Conservation (phyloP, 1,284 basidiomycete genomes). For the Anthracocystis walkeri region DNA sequence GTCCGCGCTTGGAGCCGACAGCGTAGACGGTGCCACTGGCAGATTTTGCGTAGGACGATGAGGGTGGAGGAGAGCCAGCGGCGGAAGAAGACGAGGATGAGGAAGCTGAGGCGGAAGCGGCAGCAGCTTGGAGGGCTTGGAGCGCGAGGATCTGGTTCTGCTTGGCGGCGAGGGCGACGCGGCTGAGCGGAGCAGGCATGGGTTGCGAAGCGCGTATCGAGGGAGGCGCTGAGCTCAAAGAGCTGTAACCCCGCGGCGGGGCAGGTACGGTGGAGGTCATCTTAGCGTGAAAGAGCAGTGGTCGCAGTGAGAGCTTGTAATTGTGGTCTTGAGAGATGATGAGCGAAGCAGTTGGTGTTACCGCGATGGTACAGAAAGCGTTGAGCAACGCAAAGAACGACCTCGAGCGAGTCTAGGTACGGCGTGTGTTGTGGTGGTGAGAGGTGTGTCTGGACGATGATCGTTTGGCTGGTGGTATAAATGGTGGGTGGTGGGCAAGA, state of each 20-base stretch:
- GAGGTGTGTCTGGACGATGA: neutral
- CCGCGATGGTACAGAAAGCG: neutral
- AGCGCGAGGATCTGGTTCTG: slow-evolving; percentile 52
- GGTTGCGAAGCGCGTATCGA: slow-evolving; percentile 36
- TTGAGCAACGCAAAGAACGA: too few relatives aligned
- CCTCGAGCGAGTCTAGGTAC: neutral
- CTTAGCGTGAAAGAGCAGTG: neutral
- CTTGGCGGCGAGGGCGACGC: slow-evolving; percentile 43
- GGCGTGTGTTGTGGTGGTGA: neutral
- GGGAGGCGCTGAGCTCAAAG: slow-evolving; percentile 17
- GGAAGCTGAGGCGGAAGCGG: slow-evolving; percentile 28
- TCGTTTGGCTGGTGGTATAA: neutral
- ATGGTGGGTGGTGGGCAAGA: neutral
- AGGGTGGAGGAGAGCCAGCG: slow-evolving; percentile 37
- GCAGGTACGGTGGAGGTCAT: slow-evolving; percentile 41
- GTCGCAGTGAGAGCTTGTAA: neutral
- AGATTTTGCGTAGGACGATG: slow-evolving; percentile 21
- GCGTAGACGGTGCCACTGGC: slow-evolving; percentile 17
- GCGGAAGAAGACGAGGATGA: slow-evolving; percentile 38
- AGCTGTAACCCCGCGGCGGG: slow-evolving; percentile 26
- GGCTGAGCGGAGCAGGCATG: slow-evolving; percentile 48
- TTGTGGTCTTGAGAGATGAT: neutral
- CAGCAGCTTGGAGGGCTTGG: slow-evolving; percentile 47
- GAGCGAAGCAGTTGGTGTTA: neutral
- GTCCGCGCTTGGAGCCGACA: slow-evolving; percentile 29